Evolutionary conservation across 768 basidiomycete genomes (phyloP), one percentile per base, ranked within the genome.

Genomic region (Leccinellum albellum): DNA sequence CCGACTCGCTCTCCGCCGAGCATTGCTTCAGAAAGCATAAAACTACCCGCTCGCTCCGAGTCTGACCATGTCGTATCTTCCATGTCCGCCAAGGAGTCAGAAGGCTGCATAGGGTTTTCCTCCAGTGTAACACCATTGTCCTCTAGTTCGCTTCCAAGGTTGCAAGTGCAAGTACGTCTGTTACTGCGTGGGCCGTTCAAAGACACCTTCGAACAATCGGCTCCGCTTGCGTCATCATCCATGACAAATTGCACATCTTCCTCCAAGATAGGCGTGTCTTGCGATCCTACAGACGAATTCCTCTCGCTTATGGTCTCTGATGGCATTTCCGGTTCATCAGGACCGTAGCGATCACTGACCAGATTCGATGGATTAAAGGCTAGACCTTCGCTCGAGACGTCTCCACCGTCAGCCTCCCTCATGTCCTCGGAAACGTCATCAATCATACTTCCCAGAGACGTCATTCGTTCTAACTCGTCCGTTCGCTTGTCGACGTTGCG

Each of bases 241-340:
- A 32, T 28, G 7, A 28, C 24, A 14, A 55, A 54, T 49, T 42
- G 51, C n/a, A 54, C 57, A 26, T 32, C 51, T 46, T 55, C 51
- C 40, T 23, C 6, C 4, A 8, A 4, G n/a, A 31, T 21, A 8
- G 49, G 9, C 8, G 24, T 40, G 13, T 44, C 45, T 37, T 58
- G 54, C n/a, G 21, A 45, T 31, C 2, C 45, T 14, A 21, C 3
- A 17, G 20, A 26, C 14, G 44, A 21, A 8, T 31, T 48, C 42
- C 45, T 24, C 40, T 33, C 12, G n/a, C 48, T 40, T 17, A 1
- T 9, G 15, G 23, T 15, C n/a, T 44, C 32, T n/a, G 50, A 14
- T 13, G 24, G 32, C 3, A 28, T 26, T 45, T 57, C 47, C 14
- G 21, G 33, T 49, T 33, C 51, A 28, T 17, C 44, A 3, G 31